Percentiles rank a stretch among this genome's conserved stretches.
phyloP scores from a whole-genome alignment of 208 protist genomes.

The Porcisia hertigi region DNA sequence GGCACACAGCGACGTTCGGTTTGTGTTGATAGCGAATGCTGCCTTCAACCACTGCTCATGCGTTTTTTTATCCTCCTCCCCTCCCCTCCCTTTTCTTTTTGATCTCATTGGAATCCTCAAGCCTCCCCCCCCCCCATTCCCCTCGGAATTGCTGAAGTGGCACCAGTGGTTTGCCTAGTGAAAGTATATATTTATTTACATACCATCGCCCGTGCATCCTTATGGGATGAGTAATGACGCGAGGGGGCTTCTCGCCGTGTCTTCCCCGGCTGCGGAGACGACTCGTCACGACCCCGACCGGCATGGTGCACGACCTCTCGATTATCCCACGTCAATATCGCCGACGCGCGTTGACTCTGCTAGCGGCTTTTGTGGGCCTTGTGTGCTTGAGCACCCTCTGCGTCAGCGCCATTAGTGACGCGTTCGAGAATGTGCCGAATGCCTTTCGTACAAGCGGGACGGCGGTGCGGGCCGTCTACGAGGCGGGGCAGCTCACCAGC shows the following conservation, averaged over 20 bases:
- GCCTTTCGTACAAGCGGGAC: slow-evolving; percentile 7
- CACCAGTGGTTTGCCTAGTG: too few relatives aligned
- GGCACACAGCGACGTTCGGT: too few relatives aligned
- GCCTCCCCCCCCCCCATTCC: too few relatives aligned
- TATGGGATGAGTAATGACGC: neutral
- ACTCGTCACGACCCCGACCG: neutral
- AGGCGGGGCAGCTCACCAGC: slow-evolving; percentile 21
- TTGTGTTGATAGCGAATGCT: too few relatives aligned
- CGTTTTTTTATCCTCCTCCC: too few relatives aligned
- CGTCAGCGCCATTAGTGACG: neutral
- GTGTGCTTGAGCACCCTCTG: neutral
- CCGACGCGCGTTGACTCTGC: neutral
- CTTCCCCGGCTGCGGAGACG: neutral
- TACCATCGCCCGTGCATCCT: too few relatives aligned
- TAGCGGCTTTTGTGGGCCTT: neutral
- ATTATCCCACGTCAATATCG: neutral
- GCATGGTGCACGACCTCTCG: neutral
- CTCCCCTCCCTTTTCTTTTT: too few relatives aligned
- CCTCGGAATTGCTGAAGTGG: too few relatives aligned
- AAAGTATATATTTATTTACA: too few relatives aligned
- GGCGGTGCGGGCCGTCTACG: slow-evolving; percentile 24
- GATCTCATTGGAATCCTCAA: too few relatives aligned
- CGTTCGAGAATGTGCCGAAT: slow-evolving; percentile 2
- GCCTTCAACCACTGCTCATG: too few relatives aligned
- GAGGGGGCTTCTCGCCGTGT: neutral